Evolutionary conservation across 306 rosid genomes (phyloP), one percentile per base, ranked within the genome.

Genomic region (Argentina anserina): DNA sequence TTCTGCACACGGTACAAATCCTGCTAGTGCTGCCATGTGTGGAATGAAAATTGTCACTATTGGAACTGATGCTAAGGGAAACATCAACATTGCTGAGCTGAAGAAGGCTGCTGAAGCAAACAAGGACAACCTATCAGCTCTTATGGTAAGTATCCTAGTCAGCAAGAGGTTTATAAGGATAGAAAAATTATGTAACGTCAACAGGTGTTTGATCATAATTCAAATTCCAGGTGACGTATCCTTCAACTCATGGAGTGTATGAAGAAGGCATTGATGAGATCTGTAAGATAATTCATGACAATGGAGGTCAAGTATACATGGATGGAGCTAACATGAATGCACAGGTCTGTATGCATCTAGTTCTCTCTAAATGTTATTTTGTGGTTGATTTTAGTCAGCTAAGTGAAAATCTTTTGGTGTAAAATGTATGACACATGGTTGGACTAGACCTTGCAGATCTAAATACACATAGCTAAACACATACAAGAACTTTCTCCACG

Each of bases 261-360:
- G 97, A 93, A 85, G 98, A 93, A 90, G 98, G 99, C 18, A 95
- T 95, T 23, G 97, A 95, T 73, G 99, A 92, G 87, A 95, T 95
- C 69, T 95, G 99, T 70, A 88, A 87, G 89, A 90, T 95, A 59
- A 95, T 95, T 84, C 99, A 95, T 76, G 97, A 95, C 59, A 95
- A 95, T 75, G 99, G 99, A 74, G 99, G 99, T 42, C 99, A 95
- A 82, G 99, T 95, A 8, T 95, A 95, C 68, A 95, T 95, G 99
- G 99, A 95, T 74, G 99, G 99, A 70, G 99, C 99, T 65, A 95
- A 95, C 88, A 93, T 93, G 98, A 93, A 93, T 78, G 97, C 98
- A 9, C 97, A 93, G 93, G 97, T 89, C 69, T 76, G 84, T 72
- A 71, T 72, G 58, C 63, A 45, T 47, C 23, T 78, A 23, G 31